phyloP scores from a whole-genome alignment of 345 rosid species.

The Lenwebbia sp. region DNA sequence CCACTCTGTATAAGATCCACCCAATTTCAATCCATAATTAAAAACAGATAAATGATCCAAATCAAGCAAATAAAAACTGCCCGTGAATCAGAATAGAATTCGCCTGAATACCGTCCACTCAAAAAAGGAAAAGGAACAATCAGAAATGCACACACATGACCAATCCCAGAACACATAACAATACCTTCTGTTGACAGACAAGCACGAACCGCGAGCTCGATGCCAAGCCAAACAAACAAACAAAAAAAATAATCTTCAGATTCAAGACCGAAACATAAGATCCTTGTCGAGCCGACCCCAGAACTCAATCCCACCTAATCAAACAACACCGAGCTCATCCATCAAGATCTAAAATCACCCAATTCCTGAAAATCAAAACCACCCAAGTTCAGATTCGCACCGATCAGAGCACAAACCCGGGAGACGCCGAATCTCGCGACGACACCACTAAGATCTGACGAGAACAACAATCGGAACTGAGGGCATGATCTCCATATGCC shows the following conservation, averaged over 20 bases:
- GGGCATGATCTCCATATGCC: conserved; percentile 53
- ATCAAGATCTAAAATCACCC: conserved; percentile 15
- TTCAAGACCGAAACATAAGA: conserved; percentile 44
- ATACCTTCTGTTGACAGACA: conserved; percentile 32
- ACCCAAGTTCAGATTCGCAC: conserved; percentile 42
- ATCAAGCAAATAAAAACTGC: not conserved
- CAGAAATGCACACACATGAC: conserved; percentile 2
- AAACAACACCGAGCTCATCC: conserved; percentile 12
- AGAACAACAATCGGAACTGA: conserved; percentile 34
- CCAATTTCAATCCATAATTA: not conserved
- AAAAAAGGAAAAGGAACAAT: not conserved
- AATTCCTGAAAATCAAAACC: conserved; percentile 22
- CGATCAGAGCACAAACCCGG: conserved; percentile 48
- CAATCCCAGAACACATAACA: conserved; percentile 5
- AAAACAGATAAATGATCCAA: not conserved
- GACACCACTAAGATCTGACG: conserved; percentile 46
- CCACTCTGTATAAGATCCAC: not conserved
- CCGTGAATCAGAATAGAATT: not conserved
- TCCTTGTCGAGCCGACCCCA: conserved; percentile 35
- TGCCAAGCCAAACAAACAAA: not conserved
- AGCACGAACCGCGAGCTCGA: conserved; percentile 8
- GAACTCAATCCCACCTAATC: conserved; percentile 25
- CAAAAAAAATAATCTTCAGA: conserved; percentile 10
- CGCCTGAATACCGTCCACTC: not conserved
- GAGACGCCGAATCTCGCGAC: conserved; percentile 53